Percentiles rank a stretch among this genome's conserved stretches.
phyloP scores from a whole-genome alignment of 495 filamentous ascomycete genomes.

The Sphaerosporella brunnea region DNA sequence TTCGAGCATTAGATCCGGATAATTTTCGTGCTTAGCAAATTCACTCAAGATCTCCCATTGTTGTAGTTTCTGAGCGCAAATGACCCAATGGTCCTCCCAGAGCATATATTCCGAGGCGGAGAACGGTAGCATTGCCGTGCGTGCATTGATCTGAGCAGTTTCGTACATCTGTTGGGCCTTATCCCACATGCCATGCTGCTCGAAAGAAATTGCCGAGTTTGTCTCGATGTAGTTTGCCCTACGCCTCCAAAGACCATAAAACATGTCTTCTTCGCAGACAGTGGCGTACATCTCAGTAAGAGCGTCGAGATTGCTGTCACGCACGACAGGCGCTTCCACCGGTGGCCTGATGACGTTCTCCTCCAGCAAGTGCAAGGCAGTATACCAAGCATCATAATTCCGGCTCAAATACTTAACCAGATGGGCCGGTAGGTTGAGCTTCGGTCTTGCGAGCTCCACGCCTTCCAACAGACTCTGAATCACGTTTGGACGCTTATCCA shows the following conservation, averaged over 20 bases:
- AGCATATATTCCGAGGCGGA: constrained; percentile 95
- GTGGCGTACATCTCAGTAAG: constrained; percentile 76
- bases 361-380: constrained; percentile 65
- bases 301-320: constrained; percentile 89
- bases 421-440: constrained; percentile 83
- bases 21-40: constrained; percentile 97
- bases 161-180: constrained; percentile 94
- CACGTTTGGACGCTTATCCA: constrained; percentile 88
- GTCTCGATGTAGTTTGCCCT: constrained; percentile 91
- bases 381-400: constrained; percentile 93
- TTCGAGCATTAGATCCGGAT: constrained; percentile 91
- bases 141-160: constrained; percentile 85
- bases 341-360: constrained; percentile 64
- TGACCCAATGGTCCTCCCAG: constrained; percentile 98
- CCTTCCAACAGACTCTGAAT: constrained; percentile 79
- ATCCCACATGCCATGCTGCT: constrained; percentile 98
- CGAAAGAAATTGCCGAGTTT: constrained; percentile 88
- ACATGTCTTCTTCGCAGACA: constrained; percentile 86
- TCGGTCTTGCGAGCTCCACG: constrained; percentile 58
- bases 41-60: constrained; percentile 96
- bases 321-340: constrained; percentile 61
- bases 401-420: constrained; percentile 83
- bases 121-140: constrained; percentile 81
- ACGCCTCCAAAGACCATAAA: constrained; percentile 93
- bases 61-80: constrained; percentile 93